Evolutionary conservation across 257 asterid genomes (phyloP).

Genomic region (Forsythia suspensa): DNA sequence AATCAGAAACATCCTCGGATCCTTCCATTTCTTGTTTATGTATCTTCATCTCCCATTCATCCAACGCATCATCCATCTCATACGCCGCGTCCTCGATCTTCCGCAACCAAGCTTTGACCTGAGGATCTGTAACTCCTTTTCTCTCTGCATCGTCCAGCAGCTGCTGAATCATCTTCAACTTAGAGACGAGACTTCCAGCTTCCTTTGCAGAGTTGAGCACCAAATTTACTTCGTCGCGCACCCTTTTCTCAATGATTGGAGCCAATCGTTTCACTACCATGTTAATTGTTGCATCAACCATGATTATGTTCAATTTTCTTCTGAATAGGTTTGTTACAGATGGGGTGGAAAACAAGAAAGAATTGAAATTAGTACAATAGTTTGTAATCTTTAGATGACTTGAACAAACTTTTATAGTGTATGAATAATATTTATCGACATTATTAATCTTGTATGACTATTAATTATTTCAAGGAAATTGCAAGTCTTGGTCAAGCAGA

Average conservation of each 20-base stretch:
- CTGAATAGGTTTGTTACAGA: no score
- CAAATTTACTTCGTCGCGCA: background rate
- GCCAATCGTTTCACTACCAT: background rate
- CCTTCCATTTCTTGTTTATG: background rate
- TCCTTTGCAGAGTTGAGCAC: background rate
- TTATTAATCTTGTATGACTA: no score
- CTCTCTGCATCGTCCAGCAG: background rate
- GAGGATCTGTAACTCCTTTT: background rate
- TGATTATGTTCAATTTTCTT: no score
- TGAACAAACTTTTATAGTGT: no score
- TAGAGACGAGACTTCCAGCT: background rate
- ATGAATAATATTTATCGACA: no score
- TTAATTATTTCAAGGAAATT: no score
- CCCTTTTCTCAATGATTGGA: background rate
- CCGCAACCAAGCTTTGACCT: background rate
- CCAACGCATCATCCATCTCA: constrained; percentile 17
- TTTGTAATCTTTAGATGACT: no score
- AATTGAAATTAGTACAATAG: no score
- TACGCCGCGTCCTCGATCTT: constrained; percentile 10
- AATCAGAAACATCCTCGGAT: background rate
- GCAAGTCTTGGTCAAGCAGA: no score
- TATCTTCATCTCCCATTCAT: background rate
- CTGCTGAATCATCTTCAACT: background rate
- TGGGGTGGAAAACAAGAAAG: no score
- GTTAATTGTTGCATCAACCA: background rate